These are phyloP conservation scores for Gynandropsis gynandra DNA, from an alignment of 345 rosid species.

Conservation along the genomic window DNA sequence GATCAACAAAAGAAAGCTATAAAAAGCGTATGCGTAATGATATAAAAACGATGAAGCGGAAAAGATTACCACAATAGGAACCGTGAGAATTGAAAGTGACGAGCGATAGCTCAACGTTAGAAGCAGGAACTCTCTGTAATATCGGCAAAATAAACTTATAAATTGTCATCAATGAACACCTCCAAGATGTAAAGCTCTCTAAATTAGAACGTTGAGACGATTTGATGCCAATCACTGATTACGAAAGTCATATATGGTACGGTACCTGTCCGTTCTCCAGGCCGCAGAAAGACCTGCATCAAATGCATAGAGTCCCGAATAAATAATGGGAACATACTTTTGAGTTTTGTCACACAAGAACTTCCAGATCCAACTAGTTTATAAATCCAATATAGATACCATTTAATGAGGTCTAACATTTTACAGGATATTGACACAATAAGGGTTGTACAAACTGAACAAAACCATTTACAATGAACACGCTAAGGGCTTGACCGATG, in stretches of 20 bases:
- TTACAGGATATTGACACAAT: background rate
- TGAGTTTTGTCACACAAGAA: conserved; percentile 3
- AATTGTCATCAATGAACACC: conserved; percentile 7
- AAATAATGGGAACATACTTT: background rate
- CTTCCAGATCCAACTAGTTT: conserved; percentile 1
- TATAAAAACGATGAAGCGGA: conserved; percentile 12
- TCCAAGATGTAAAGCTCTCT: conserved; percentile 5
- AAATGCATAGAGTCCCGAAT: conserved; percentile 19
- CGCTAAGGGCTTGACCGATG: no score
- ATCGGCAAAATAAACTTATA: conserved; percentile 5
- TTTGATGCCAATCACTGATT: background rate
- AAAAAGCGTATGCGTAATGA: conserved; percentile 8
- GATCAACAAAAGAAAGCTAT: background rate
- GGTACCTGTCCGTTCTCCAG: conserved; percentile 70
- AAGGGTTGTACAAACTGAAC: background rate
- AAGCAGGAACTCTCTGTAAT: conserved; percentile 53
- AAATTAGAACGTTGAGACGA: conserved; percentile 1
- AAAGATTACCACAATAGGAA: conserved; percentile 49
- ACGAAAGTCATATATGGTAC: conserved; percentile 29
- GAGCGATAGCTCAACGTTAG: conserved; percentile 62
- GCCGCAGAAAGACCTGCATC: conserved; percentile 65
- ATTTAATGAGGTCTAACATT: conserved; percentile 4
- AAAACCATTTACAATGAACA: background rate
- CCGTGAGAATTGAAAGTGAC: conserved; percentile 84
- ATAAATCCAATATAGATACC: background rate